Evolutionary conservation across 2,329 filamentous ascomycete species (phyloP).

Genomic region (Sclerotiophoma versabilis): DNA sequence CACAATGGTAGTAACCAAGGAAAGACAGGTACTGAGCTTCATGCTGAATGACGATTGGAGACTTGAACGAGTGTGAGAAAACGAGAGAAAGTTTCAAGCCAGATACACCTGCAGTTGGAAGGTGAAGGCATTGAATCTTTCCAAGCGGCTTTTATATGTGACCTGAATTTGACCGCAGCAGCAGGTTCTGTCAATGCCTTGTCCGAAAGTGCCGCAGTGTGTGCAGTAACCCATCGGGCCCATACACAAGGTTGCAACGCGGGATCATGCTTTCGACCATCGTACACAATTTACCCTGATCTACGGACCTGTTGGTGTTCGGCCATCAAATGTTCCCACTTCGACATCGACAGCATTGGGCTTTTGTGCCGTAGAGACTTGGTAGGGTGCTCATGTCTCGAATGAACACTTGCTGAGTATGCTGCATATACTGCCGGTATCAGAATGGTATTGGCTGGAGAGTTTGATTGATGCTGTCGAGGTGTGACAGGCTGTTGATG

Average conservation of each 20-base stretch:
- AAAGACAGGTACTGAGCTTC: slow-evolving; percentile 27
- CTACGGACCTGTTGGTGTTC: neutral
- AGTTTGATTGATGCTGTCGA: neutral
- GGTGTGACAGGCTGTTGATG: neutral
- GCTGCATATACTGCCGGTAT: neutral
- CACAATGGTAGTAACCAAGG: slow-evolving; percentile 18
- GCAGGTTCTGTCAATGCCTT: neutral
- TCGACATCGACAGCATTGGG: neutral
- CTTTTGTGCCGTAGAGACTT: neutral
- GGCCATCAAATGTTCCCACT: neutral
- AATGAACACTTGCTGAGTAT: neutral
- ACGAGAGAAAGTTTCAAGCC: slow-evolving; percentile 22
- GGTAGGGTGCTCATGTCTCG: neutral
- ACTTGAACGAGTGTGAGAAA: slow-evolving; percentile 16
- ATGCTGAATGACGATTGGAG: slow-evolving; percentile 17
- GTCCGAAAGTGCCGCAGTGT: neutral
- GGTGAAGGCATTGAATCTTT: neutral
- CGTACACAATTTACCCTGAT: slow-evolving; percentile 1
- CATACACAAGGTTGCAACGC: slow-evolving; percentile 29
- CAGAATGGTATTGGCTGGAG: neutral
- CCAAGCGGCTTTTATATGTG: slow-evolving; percentile 26
- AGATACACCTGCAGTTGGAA: slow-evolving; percentile 15
- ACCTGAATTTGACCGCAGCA: neutral
- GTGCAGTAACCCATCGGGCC: slow-evolving; percentile 14
- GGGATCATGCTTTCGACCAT: slow-evolving; percentile 27